Evolutionary conservation across 108 stramenopile genomes (phyloP).

Genomic region (Seminavis robusta): DNA sequence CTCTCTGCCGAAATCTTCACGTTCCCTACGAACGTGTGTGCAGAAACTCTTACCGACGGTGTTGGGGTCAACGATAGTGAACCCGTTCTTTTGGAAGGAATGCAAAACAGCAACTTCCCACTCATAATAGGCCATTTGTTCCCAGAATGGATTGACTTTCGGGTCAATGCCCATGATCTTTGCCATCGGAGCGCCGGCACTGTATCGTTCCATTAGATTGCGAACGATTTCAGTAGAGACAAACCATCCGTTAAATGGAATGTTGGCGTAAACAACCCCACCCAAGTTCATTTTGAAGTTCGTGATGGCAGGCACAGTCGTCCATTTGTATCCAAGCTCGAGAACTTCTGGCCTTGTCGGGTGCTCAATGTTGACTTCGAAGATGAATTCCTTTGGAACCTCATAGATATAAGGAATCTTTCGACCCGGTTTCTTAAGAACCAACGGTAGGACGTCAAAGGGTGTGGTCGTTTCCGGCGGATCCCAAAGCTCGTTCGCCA

Average conservation of each 20-base stretch:
- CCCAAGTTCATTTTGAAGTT: conserved; percentile 18
- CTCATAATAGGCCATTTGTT: not conserved
- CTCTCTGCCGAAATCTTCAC: conserved; percentile 14
- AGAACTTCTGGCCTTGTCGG: conserved; percentile 12
- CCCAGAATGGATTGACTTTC: not conserved
- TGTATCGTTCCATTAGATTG: conserved; percentile 17
- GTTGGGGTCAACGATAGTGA: conserved; percentile 23
- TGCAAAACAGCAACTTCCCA: conserved; percentile 7
- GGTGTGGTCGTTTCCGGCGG: conserved; percentile 13
- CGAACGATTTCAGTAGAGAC: no score
- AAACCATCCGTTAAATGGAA: conserved; percentile 41
- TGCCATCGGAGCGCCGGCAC: no score
- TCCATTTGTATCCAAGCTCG: conserved; percentile 20
- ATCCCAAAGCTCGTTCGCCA: conserved; percentile 15
- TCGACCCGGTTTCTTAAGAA: conserved; percentile 8
- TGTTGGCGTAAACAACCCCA: conserved; percentile 17
- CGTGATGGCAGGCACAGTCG: conserved; percentile 24
- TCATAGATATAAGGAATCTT: conserved; percentile 14
- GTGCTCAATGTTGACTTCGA: conserved; percentile 21
- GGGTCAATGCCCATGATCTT: not conserved
- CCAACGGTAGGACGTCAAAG: conserved; percentile 40
- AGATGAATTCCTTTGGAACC: conserved; percentile 14
- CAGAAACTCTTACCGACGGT: conserved; percentile 14
- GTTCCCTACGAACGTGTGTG: conserved; percentile 18
- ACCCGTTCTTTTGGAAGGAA: conserved; percentile 16